Percentiles rank a stretch among this genome's conserved stretches.
Evolutionary conservation across 2,329 filamentous ascomycete genomes (phyloP).

Genomic region (Diplodia seriata): DNA sequence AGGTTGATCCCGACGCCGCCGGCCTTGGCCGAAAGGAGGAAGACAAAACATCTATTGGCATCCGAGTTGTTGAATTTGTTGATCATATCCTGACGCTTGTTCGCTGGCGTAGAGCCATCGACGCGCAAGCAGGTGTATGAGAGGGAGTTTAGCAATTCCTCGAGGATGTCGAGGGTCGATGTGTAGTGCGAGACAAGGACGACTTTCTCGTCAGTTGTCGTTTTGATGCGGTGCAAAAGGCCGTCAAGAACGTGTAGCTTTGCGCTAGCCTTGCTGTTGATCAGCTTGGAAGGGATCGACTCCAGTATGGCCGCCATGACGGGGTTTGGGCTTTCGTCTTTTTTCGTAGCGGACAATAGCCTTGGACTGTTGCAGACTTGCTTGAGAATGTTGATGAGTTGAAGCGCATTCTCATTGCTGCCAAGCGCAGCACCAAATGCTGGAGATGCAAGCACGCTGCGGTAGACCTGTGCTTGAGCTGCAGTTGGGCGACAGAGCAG

Average conservation of each 20-base stretch:
- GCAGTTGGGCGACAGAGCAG: conserved; percentile 69
- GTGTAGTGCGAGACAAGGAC: conserved; percentile 81
- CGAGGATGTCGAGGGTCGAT: conserved; percentile 72
- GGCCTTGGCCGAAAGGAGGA: conserved; percentile 75
- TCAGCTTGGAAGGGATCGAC: conserved; percentile 62
- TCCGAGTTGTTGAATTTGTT: conserved; percentile 71
- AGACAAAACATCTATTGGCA: conserved; percentile 67
- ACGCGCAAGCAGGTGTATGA: conserved; percentile 70
- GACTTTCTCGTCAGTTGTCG: conserved; percentile 71
- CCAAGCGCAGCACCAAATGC: conserved; percentile 68
- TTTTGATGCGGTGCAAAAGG: conserved; percentile 66
- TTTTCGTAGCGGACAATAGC: conserved; percentile 60
- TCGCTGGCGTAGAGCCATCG: conserved; percentile 69
- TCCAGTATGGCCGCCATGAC: conserved; percentile 54
- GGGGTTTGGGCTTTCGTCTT: conserved; percentile 52
- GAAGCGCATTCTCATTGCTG: conserved; percentile 67
- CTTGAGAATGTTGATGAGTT: conserved; percentile 75
- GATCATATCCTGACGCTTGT: conserved; percentile 71
- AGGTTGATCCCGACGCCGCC: conserved; percentile 74
- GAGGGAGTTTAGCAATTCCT: conserved; percentile 65
- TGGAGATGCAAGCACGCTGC: conserved; percentile 68
- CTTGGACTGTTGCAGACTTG: conserved; percentile 77
- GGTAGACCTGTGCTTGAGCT: conserved; percentile 67
- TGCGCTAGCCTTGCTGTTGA: conserved; percentile 65
- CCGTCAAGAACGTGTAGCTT: conserved; percentile 73